A percentile compares a stretch with the other conserved stretches of the same genome.
Evolutionary conservation across 2,329 filamentous ascomycete genomes (phyloP).

Genomic region (Venturia effusa): DNA sequence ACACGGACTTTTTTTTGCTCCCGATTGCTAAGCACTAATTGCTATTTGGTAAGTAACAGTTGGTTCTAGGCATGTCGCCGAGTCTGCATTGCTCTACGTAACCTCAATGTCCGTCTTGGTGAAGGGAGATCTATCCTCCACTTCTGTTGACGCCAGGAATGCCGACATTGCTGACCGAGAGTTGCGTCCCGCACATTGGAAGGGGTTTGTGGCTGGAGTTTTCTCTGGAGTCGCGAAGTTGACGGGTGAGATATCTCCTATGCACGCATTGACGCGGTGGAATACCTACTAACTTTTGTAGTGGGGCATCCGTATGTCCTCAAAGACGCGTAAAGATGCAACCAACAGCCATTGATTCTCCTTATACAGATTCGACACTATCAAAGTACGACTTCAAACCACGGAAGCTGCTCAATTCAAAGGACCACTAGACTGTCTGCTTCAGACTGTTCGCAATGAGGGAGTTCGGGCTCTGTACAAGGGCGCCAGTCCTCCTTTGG

Average conservation of each 20-base stretch:
- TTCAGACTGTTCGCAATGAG: constrained; percentile 77
- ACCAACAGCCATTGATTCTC: background rate
- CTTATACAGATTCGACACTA: constrained; percentile 63
- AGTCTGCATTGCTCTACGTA: background rate
- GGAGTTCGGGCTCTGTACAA: constrained; percentile 84
- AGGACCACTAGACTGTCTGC: constrained; percentile 75
- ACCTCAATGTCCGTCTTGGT: constrained; percentile 2
- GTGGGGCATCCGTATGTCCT: constrained; percentile 48
- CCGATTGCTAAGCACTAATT: too few species aligned
- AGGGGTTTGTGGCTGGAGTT: constrained; percentile 93
- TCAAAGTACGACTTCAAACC: constrained; percentile 93
- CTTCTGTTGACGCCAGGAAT: background rate
- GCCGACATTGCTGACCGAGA: background rate
- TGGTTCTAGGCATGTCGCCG: background rate
- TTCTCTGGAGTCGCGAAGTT: constrained; percentile 91
- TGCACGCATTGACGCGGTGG: background rate
- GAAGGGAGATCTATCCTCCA: background rate
- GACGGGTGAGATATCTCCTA: constrained; percentile 46
- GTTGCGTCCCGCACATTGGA: constrained; percentile 53
- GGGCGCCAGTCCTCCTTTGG: constrained; percentile 78
- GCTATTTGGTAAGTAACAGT: background rate
- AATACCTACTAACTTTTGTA: constrained; percentile 18
- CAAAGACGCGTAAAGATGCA: background rate
- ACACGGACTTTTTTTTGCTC: background rate
- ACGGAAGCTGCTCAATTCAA: constrained; percentile 65